phyloP scores from a whole-genome alignment of 2,329 filamentous ascomycete genomes.

The Scytalidium sp. region DNA sequence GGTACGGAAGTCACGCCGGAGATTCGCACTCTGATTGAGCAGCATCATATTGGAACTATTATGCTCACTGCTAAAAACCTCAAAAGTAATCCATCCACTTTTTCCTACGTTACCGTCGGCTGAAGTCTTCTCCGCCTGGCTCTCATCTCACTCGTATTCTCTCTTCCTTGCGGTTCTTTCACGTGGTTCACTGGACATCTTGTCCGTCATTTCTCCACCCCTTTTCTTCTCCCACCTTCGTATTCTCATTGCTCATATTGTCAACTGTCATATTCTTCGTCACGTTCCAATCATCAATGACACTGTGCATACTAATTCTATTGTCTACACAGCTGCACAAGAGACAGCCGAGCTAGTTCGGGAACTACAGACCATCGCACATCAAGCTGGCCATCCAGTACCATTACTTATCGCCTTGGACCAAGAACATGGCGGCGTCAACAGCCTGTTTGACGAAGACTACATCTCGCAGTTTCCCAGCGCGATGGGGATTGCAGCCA shows the following conservation, averaged over 20 bases:
- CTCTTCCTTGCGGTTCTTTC: slow-evolving; percentile 3
- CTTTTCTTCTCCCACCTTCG: slow-evolving; percentile 1
- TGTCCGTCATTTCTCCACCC: background rate
- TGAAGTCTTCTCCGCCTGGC: background rate
- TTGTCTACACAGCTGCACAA: slow-evolving; percentile 66
- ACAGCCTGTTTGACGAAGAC: slow-evolving; percentile 92
- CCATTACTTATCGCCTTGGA: slow-evolving; percentile 89
- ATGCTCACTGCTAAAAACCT: slow-evolving; percentile 81
- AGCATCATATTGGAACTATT: slow-evolving; percentile 86
- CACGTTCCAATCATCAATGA: slow-evolving; percentile 1
- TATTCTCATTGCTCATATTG: background rate
- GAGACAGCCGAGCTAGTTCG: slow-evolving; percentile 85
- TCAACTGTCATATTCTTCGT: slow-evolving; percentile 5
- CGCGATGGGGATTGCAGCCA: slow-evolving; percentile 94
- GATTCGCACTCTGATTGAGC: slow-evolving; percentile 75
- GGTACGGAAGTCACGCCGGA: slow-evolving; percentile 80
- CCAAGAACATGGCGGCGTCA: slow-evolving; percentile 97
- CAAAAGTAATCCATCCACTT: slow-evolving; percentile 57
- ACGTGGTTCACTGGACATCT: background rate
- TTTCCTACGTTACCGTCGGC: slow-evolving; percentile 1
- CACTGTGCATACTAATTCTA: slow-evolving; percentile 12
- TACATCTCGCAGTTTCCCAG: slow-evolving; percentile 96
- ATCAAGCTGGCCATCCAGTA: slow-evolving; percentile 83
- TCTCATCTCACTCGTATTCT: background rate
- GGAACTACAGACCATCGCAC: slow-evolving; percentile 89